These are phyloP conservation scores for Metschnikowia orientalis DNA, from an alignment of 805 yeast species.

Conservation along the genomic window DNA sequence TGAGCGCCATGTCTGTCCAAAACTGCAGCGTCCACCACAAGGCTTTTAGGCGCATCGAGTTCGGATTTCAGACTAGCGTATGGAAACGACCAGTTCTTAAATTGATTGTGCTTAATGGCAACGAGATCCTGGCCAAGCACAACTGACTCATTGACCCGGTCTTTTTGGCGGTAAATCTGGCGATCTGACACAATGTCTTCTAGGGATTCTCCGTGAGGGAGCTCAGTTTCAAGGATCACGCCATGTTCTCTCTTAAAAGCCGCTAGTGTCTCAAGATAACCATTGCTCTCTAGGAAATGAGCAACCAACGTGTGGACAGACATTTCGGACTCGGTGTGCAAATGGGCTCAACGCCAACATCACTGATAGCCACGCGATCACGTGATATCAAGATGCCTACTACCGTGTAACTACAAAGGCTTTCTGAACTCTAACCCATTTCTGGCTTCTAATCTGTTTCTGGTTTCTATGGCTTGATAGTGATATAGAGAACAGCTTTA, in stretches of 20 bases:
- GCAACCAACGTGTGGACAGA: slow-evolving; percentile 44
- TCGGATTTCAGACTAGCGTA: slow-evolving; percentile 21
- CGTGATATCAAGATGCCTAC: too few species aligned
- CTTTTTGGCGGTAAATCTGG: slow-evolving; percentile 6
- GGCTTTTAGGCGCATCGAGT: slow-evolving; percentile 18
- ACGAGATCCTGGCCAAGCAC: too few species aligned
- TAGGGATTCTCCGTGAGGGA: slow-evolving; percentile 31
- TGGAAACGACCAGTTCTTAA: slow-evolving; percentile 30
- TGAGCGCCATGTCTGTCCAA: background rate
- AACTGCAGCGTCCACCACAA: slow-evolving; percentile 19
- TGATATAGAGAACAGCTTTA: too few species aligned
- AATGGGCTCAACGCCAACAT: too few species aligned
- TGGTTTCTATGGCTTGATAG: too few species aligned
- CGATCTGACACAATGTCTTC: slow-evolving; percentile 31
- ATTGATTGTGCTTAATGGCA: slow-evolving; percentile 10
- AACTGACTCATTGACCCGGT: slow-evolving; percentile 8
- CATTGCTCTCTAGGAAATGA: slow-evolving; percentile 51
- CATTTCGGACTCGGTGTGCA: too few species aligned
- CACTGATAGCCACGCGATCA: too few species aligned
- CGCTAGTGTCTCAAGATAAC: slow-evolving; percentile 43
- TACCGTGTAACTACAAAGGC: too few species aligned
- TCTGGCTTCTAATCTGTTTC: too few species aligned
- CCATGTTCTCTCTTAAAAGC: slow-evolving; percentile 47
- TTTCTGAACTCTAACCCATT: too few species aligned
- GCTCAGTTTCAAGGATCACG: slow-evolving; percentile 21